These are phyloP conservation scores for Pseudonectria buxi DNA, from an alignment of 2,329 filamentous ascomycete species.

Conservation along the genomic window DNA sequence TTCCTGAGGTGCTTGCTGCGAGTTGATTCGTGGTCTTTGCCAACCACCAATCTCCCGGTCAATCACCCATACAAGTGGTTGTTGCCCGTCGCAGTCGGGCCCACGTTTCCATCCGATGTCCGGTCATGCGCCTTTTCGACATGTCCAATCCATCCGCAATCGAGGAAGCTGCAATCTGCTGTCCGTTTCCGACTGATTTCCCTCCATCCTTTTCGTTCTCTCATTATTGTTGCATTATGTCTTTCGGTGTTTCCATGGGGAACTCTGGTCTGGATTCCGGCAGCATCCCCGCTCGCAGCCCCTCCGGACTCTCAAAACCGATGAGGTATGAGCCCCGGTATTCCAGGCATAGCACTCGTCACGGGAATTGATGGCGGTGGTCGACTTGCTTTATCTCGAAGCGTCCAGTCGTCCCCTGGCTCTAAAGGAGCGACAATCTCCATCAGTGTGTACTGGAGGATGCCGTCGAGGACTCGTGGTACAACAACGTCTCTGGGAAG, in stretches of 20 bases:
- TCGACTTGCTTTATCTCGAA: constrained; percentile 26
- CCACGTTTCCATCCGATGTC: constrained; percentile 9
- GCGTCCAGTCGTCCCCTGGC: constrained; percentile 31
- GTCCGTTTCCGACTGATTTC: too few relatives aligned
- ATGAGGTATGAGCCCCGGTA: constrained; percentile 15
- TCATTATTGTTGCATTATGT: background rate
- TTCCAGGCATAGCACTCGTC: constrained; percentile 23
- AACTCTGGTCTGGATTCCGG: constrained; percentile 6
- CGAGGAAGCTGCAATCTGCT: too few relatives aligned
- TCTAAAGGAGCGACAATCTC: constrained; percentile 35
- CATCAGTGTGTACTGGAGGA: constrained; percentile 42
- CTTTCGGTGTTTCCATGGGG: background rate
- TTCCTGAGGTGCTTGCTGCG: constrained; percentile 12
- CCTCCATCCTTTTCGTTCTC: too few relatives aligned
- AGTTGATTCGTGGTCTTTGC: constrained; percentile 18
- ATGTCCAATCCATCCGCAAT: background rate
- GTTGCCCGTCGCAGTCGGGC: constrained; percentile 14
- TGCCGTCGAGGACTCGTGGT: constrained; percentile 38
- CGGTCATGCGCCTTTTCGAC: constrained; percentile 4
- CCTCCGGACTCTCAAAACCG: constrained; percentile 11
- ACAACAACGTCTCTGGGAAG: constrained; percentile 37
- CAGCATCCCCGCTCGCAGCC: constrained; percentile 5
- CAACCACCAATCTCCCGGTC: constrained; percentile 23
- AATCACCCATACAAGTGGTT: constrained; percentile 13
- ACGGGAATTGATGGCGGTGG: constrained; percentile 23